Conservation (phyloP, 2,329 filamentous ascomycete genomes). For the Tolypocladium capitatum region DNA sequence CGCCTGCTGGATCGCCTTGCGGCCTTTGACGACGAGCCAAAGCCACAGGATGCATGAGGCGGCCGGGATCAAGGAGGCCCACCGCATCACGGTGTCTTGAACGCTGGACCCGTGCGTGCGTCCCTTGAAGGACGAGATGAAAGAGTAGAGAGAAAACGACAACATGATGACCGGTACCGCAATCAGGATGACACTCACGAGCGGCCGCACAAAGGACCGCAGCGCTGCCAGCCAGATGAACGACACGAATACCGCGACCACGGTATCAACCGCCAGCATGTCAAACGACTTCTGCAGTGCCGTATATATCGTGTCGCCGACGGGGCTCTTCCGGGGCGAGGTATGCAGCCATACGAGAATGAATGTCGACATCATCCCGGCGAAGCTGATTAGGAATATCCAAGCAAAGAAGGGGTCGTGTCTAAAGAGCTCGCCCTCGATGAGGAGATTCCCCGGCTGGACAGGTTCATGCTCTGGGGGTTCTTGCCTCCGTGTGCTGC, state of each 20-base stretch:
- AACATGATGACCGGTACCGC: slow-evolving; percentile 77
- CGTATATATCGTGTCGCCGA: slow-evolving; percentile 91
- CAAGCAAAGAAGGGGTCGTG: slow-evolving; percentile 90
- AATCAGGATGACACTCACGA: slow-evolving; percentile 69
- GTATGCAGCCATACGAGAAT: slow-evolving; percentile 87
- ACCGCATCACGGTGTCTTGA: slow-evolving; percentile 86
- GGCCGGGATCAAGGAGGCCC: slow-evolving; percentile 66
- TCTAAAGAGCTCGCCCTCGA: slow-evolving; percentile 55
- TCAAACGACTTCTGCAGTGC: slow-evolving; percentile 77
- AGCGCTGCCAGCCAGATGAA: slow-evolving; percentile 82
- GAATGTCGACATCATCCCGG: slow-evolving; percentile 75
- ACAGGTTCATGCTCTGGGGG: slow-evolving; percentile 21
- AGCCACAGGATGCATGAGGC: slow-evolving; percentile 65
- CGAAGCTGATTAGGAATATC: slow-evolving; percentile 74
- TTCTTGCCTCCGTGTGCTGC: slow-evolving; percentile 21
- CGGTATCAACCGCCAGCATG: slow-evolving; percentile 78
- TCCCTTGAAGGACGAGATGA: slow-evolving; percentile 80
- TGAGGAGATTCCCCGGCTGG: slow-evolving; percentile 34
- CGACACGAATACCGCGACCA: slow-evolving; percentile 80
- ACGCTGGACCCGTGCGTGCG: slow-evolving; percentile 57
- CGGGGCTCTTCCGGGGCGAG: slow-evolving; percentile 52
- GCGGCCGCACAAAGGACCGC: slow-evolving; percentile 72
- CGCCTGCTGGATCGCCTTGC: slow-evolving; percentile 68
- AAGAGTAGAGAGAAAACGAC: slow-evolving; percentile 82
- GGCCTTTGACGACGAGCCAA: slow-evolving; percentile 68